Evolutionary conservation across 2,329 filamentous ascomycete genomes (phyloP).

Genomic region (Plenodomus lindquistii): DNA sequence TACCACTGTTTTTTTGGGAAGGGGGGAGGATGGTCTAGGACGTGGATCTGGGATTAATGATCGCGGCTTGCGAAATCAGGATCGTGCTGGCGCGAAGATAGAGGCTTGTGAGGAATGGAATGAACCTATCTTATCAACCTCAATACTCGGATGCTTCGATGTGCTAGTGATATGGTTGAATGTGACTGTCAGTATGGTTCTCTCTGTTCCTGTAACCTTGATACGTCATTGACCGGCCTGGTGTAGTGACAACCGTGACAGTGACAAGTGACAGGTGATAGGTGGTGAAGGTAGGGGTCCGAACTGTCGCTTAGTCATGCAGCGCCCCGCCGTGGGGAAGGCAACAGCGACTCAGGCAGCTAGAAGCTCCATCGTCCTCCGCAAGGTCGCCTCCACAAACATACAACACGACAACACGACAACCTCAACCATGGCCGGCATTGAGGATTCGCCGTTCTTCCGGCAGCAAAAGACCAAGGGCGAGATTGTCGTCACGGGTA

Average conservation of each 20-base stretch:
- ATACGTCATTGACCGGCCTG: too few species aligned
- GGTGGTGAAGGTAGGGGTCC: slow-evolving; percentile 3
- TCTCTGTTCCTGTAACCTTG: too few species aligned
- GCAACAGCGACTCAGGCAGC: slow-evolving; percentile 18
- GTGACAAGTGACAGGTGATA: too few species aligned
- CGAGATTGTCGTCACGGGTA: slow-evolving; percentile 40
- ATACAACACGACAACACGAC: slow-evolving; percentile 10
- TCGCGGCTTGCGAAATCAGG: background rate
- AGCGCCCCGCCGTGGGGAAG: slow-evolving; percentile 21
- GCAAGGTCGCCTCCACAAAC: slow-evolving; percentile 1
- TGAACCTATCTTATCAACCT: background rate
- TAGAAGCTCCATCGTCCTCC: slow-evolving; percentile 13
- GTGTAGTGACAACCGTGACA: too few species aligned
- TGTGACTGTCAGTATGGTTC: background rate
- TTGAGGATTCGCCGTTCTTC: slow-evolving; percentile 44
- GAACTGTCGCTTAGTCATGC: slow-evolving; percentile 10
- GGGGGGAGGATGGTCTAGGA: background rate
- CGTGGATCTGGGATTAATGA: background rate
- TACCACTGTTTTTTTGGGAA: background rate
- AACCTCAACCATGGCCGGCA: slow-evolving; percentile 32
- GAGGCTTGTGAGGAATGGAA: background rate
- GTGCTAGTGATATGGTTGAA: background rate
- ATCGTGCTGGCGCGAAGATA: background rate
- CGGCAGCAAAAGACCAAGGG: slow-evolving; percentile 32
- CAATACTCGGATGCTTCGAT: background rate